Evolutionary conservation across 176 grass and related monocot species (phyloP).

Genomic region (Rhipidocladum racemiflorum): DNA sequence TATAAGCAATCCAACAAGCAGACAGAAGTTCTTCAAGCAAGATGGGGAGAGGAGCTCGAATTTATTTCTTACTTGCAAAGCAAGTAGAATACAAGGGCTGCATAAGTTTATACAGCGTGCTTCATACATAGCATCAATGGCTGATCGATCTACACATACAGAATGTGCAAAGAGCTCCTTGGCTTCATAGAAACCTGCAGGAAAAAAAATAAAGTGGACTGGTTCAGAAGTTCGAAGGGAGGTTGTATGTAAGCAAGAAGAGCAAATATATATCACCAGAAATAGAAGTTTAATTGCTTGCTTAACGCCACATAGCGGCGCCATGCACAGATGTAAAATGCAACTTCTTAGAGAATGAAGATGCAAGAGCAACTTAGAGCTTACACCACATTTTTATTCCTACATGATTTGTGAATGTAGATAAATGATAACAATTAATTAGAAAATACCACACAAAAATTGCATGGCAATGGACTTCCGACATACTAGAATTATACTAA

Average conservation of each 20-base stretch:
- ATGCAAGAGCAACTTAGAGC: not conserved
- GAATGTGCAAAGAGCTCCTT: not conserved
- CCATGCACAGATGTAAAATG: not conserved
- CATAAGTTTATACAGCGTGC: not conserved
- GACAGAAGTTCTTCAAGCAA: not conserved
- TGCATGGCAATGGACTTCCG: not conserved
- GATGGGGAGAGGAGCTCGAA: not conserved
- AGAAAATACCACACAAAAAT: not conserved
- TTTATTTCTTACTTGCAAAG: not conserved
- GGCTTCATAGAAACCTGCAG: constrained; percentile 7
- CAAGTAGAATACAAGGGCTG: not conserved
- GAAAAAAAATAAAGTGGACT: not conserved
- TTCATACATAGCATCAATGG: not conserved
- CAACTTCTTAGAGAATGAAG: not conserved
- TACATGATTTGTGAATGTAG: not conserved
- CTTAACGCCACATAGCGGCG: not conserved
- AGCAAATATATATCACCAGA: not conserved
- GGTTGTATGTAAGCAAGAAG: not conserved
- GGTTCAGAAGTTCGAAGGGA: not conserved
- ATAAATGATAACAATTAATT: not conserved
- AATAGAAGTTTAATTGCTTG: not conserved
- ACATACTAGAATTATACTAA: not conserved
- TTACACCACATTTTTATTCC: not conserved
- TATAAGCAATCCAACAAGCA: not conserved
- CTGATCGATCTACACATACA: not conserved